phyloP scores from a whole-genome alignment of 441 rosid genomes.

The Adansonia madagascariensis region DNA sequence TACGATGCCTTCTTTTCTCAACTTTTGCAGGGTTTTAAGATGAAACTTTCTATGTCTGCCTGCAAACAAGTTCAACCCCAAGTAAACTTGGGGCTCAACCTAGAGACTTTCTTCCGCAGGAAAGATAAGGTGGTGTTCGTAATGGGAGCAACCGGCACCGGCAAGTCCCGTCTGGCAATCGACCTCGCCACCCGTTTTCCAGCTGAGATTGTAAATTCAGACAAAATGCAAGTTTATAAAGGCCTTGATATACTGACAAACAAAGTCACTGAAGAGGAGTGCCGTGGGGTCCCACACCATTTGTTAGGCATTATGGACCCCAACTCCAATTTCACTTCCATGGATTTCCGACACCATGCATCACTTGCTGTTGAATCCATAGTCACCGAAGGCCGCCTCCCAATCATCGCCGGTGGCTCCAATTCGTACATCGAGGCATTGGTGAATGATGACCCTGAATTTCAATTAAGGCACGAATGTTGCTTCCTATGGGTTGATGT shows the following conservation, averaged over 20 bases:
- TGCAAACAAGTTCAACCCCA: conserved; percentile 61
- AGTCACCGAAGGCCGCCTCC: conserved; percentile 45
- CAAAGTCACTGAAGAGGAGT: conserved; percentile 68
- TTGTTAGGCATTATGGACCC: conserved; percentile 57
- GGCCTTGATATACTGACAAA: conserved; percentile 72
- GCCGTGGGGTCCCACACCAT: conserved; percentile 74
- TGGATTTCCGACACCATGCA: conserved; percentile 51
- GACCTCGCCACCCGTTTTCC: conserved; percentile 66
- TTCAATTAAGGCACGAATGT: conserved; percentile 56
- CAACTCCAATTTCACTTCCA: conserved; percentile 45
- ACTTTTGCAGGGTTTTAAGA: conserved; percentile 30
- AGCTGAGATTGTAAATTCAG: conserved; percentile 73
- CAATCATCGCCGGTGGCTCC: conserved; percentile 77
- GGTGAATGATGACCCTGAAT: conserved; percentile 49
- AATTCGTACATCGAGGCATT: conserved; percentile 70
- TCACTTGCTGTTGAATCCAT: conserved; percentile 46
- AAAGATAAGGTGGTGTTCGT: conserved; percentile 73
- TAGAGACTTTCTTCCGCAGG: conserved; percentile 49
- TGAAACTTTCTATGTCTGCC: conserved; percentile 54
- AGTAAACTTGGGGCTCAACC: conserved; percentile 40
- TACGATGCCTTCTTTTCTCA: background rate
- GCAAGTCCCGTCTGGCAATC: conserved; percentile 79
- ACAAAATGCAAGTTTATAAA: conserved; percentile 77
- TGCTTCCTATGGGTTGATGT: conserved; percentile 78
- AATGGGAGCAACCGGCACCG: conserved; percentile 79